Conservation (phyloP, 179 eudicot genomes). For the Beta lomatogona region DNA sequence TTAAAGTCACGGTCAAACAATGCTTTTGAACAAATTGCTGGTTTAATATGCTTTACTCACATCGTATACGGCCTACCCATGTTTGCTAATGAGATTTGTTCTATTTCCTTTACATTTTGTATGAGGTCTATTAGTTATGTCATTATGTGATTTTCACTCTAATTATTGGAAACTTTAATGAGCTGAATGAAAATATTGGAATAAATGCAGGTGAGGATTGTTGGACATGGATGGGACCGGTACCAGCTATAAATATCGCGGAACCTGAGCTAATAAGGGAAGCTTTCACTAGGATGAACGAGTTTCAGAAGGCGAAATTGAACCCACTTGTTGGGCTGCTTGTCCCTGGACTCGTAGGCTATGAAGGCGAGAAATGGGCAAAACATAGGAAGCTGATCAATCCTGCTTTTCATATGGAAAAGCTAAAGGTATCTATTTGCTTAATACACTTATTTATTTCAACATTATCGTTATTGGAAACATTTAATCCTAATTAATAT, state of each 20-base stretch:
- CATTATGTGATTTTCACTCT: too few relatives aligned
- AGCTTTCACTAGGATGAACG: conserved; percentile 24
- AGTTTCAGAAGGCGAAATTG: conserved; percentile 29
- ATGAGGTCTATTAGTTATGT: too few relatives aligned
- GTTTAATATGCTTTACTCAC: too few relatives aligned
- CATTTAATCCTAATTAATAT: background rate
- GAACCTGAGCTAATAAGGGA: conserved; percentile 50
- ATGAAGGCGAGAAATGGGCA: conserved; percentile 37
- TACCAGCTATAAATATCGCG: conserved; percentile 38
- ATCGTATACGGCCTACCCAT: too few relatives aligned
- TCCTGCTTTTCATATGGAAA: conserved; percentile 41
- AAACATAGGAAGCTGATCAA: conserved; percentile 38
- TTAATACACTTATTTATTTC: background rate
- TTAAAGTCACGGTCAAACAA: too few relatives aligned
- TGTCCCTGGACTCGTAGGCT: conserved; percentile 31
- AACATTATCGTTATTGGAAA: background rate
- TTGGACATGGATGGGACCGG: conserved; percentile 50
- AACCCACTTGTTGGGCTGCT: conserved; percentile 31
- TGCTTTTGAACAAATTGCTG: too few relatives aligned
- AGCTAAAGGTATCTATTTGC: conserved; percentile 23
- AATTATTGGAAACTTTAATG: background rate
- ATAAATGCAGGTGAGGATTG: conserved; percentile 39
- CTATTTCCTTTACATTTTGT: too few relatives aligned
- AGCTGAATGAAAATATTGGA: background rate
- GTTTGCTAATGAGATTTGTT: too few relatives aligned